These are phyloP conservation scores for Globisporangium lucens DNA, from an alignment of 352 stramenopile species.

Conservation along the genomic window DNA sequence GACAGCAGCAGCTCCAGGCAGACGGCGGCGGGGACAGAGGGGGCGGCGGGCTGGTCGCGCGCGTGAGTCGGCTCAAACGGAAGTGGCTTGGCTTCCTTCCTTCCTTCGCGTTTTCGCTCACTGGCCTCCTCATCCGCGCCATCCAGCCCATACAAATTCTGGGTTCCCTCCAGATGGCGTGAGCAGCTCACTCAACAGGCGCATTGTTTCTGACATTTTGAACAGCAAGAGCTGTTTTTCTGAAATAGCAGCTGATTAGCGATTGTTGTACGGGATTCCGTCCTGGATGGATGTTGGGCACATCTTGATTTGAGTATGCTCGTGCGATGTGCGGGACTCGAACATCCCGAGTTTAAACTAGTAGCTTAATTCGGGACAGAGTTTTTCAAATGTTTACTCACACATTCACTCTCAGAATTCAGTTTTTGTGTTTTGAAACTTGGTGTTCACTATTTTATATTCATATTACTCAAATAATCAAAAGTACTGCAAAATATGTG, in stretches of 20 bases:
- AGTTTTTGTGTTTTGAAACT: too few relatives aligned
- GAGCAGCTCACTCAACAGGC: neutral
- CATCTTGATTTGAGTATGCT: too few relatives aligned
- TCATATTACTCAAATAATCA: too few relatives aligned
- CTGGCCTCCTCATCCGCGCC: neutral
- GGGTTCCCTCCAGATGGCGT: neutral
- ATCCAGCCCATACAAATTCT: slow-evolving; percentile 8
- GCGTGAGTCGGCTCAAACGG: slow-evolving; percentile 8
- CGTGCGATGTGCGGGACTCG: too few relatives aligned
- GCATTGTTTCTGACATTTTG: neutral
- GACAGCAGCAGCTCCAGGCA: neutral
- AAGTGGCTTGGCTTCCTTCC: slow-evolving; percentile 1
- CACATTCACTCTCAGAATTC: too few relatives aligned
- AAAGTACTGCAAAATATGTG: too few relatives aligned
- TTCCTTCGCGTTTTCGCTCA: neutral
- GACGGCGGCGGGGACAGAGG: neutral
- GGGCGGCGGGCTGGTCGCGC: neutral
- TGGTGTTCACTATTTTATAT: too few relatives aligned
- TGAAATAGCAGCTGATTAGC: neutral
- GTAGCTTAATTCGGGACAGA: too few relatives aligned
- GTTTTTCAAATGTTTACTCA: too few relatives aligned
- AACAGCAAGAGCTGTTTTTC: neutral
- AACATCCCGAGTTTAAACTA: too few relatives aligned
- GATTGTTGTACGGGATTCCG: too few relatives aligned
- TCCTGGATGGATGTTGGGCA: too few relatives aligned